Evolutionary conservation across 2,329 filamentous ascomycete species (phyloP).

Genomic region (Cucurbitaria berberidis): DNA sequence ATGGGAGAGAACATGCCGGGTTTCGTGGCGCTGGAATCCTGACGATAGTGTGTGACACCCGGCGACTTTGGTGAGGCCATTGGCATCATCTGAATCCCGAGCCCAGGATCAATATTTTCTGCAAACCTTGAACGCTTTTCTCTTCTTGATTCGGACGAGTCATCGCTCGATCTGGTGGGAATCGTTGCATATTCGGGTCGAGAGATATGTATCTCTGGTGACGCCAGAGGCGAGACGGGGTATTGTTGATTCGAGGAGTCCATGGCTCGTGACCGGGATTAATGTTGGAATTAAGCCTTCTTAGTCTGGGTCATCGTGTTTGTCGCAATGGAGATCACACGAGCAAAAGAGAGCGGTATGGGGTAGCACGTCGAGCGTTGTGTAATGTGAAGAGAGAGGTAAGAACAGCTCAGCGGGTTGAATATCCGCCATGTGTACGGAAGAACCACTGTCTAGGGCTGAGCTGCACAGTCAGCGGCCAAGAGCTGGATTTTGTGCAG

Average conservation of each 20-base stretch:
- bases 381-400: not conserved
- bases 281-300: not conserved
- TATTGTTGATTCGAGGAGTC: conserved; percentile 5
- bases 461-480: conserved; percentile 23
- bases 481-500: conserved; percentile 11
- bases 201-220: conserved; percentile 22
- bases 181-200: conserved; percentile 24
- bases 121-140: conserved; percentile 24
- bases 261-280: conserved; percentile 9
- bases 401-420: conserved; percentile 4
- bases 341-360: not conserved
- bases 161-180: conserved; percentile 24
- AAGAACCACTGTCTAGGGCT: conserved; percentile 15
- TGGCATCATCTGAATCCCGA: conserved; percentile 36
- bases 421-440: too few relatives aligned
- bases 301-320: not conserved
- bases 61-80: conserved; percentile 31
- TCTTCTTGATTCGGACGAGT: conserved; percentile 11
- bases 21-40: conserved; percentile 19
- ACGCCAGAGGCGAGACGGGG: conserved; percentile 21
- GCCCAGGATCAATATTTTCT: conserved; percentile 26
- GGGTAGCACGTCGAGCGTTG: not conserved
- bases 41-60: conserved; percentile 23
- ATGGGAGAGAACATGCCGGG: conserved; percentile 22
- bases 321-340: not conserved